Evolutionary conservation across 2,329 filamentous ascomycete species (phyloP).

Genomic region (Sporothrix curviconia): DNA sequence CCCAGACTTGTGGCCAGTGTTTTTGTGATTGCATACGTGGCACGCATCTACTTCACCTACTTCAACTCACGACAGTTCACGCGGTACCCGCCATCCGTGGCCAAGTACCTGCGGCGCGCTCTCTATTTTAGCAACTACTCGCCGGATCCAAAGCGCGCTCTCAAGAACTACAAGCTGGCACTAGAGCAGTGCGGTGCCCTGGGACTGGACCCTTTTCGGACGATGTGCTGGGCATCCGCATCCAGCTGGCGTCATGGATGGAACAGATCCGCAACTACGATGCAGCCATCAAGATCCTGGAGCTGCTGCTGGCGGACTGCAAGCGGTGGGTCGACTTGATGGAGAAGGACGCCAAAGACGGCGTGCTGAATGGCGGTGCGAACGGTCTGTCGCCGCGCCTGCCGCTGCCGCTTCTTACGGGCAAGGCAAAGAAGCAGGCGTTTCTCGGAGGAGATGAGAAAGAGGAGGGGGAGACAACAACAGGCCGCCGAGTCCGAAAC

Average conservation of each 20-base stretch:
- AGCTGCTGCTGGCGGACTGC: constrained; percentile 67
- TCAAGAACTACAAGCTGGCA: constrained; percentile 78
- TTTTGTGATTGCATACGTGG: constrained; percentile 32
- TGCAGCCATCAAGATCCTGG: constrained; percentile 68
- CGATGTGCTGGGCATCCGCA: constrained; percentile 82
- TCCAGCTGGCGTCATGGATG: constrained; percentile 72
- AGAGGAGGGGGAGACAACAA: no score
- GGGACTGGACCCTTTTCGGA: constrained; percentile 81
- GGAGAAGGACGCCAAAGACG: constrained; percentile 44
- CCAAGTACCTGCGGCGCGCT: constrained; percentile 72
- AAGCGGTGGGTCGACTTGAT: constrained; percentile 51
- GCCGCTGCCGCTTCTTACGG: constrained; percentile 2
- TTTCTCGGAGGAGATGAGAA: no score
- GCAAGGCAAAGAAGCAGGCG: not conserved
- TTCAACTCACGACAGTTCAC: constrained; percentile 52
- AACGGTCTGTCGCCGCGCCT: constrained; percentile 10
- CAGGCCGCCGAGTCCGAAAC: constrained; percentile 33
- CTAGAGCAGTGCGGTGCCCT: constrained; percentile 65
- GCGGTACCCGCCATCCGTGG: constrained; percentile 61
- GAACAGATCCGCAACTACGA: constrained; percentile 67
- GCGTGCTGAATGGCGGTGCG: constrained; percentile 26
- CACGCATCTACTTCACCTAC: constrained; percentile 45
- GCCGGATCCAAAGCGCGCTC: constrained; percentile 66
- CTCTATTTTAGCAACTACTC: constrained; percentile 79
- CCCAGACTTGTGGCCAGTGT: constrained; percentile 31